phyloP scores from a whole-genome alignment of 768 basidiomycete genomes.

The Hericium erinaceus region DNA sequence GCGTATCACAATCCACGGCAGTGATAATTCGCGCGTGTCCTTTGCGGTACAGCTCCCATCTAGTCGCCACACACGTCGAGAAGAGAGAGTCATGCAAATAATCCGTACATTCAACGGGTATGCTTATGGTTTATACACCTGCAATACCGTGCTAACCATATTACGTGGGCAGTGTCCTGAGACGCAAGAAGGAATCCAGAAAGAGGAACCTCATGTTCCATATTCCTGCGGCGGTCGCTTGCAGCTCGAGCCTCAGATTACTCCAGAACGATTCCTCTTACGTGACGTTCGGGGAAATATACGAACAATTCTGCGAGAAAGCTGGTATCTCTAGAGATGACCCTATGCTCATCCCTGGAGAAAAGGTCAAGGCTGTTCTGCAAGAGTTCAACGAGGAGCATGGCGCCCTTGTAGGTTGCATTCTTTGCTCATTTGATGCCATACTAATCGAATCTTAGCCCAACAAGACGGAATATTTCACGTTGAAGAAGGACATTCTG shows the following conservation, averaged over 20 bases:
- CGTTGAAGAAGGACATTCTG: slow-evolving; percentile 72
- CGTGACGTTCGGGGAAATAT: slow-evolving; percentile 85
- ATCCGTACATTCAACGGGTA: slow-evolving; percentile 94
- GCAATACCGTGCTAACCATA: not conserved
- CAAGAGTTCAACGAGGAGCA: slow-evolving; percentile 41
- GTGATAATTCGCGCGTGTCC: slow-evolving; percentile 79
- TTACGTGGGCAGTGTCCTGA: slow-evolving; percentile 51
- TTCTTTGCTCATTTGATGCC: not conserved
- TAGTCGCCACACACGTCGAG: slow-evolving; percentile 76
- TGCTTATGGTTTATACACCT: slow-evolving; percentile 13
- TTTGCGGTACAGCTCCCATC: slow-evolving; percentile 90
- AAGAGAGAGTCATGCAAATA: slow-evolving; percentile 86
- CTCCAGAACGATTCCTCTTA: slow-evolving; percentile 91
- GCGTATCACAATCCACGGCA: slow-evolving; percentile 83
- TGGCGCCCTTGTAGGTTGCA: slow-evolving; percentile 31
- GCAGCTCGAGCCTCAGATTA: slow-evolving; percentile 73
- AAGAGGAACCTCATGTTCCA: slow-evolving; percentile 91
- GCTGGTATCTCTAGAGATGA: slow-evolving; percentile 77
- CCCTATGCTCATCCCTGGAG: slow-evolving; percentile 75
- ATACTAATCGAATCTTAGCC: slow-evolving; percentile 28
- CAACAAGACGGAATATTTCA: slow-evolving; percentile 55
- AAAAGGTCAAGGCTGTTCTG: slow-evolving; percentile 69
- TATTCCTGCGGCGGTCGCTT: slow-evolving; percentile 78
- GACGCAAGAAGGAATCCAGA: slow-evolving; percentile 83
- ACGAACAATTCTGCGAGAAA: slow-evolving; percentile 79